phyloP scores from a whole-genome alignment of 768 basidiomycete genomes.

The Suillus brevipes region DNA sequence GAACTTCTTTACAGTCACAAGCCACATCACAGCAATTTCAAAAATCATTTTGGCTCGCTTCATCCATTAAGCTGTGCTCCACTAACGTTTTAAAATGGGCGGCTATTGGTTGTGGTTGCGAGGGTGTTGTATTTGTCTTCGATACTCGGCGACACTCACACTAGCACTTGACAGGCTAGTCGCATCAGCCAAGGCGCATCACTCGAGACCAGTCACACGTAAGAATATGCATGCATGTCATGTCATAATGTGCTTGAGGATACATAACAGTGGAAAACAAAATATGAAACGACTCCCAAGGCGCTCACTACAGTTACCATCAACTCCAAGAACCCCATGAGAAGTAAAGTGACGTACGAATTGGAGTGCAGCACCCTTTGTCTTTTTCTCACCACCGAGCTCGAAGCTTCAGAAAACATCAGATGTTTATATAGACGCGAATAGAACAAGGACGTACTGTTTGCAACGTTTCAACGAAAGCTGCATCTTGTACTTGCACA shows the following conservation, averaged over 20 bases:
- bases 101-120: neutral
- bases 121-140: neutral
- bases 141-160: neutral
- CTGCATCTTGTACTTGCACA: conserved; percentile 99
- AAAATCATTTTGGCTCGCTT: neutral
- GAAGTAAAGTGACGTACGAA: conserved; percentile 63
- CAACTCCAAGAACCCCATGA: neutral
- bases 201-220: neutral
- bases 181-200: neutral
- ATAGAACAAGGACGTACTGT: conserved; percentile 62
- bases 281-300: conserved; percentile 14
- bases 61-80: neutral
- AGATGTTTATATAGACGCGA: neutral
- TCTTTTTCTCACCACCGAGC: conserved; percentile 99
- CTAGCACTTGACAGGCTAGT: neutral
- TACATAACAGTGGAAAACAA: conserved; percentile 26
- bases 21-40: conserved; percentile 1
- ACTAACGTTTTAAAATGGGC: neutral
- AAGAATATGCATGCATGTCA: conserved; percentile 28
- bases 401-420: conserved; percentile 69
- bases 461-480: conserved; percentile 98
- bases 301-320: conserved; percentile 20
- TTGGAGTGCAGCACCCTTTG: conserved; percentile 92
- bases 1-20: neutral
- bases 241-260: conserved; percentile 25